Evolutionary conservation across 140 eudicot genomes (phyloP).

Genomic region (Artemisia princeps): DNA sequence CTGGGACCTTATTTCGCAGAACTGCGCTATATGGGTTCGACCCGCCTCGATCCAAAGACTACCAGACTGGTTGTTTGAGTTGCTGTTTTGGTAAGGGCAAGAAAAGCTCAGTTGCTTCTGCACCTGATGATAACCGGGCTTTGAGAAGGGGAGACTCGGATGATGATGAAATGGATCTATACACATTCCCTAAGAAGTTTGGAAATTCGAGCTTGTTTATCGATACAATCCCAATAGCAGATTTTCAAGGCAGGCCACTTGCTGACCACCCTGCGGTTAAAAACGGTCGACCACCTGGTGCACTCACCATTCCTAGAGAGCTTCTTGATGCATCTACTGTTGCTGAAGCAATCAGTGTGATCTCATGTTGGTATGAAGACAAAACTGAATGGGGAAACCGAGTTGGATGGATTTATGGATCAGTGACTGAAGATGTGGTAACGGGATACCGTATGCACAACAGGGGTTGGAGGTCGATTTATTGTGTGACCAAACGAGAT

Average conservation of each 20-base stretch:
- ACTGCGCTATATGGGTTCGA: constrained; percentile 82
- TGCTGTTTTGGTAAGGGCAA: constrained; percentile 56
- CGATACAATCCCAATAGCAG: constrained; percentile 82
- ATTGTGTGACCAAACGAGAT: constrained; percentile 87
- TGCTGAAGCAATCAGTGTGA: constrained; percentile 87
- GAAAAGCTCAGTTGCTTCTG: constrained; percentile 40
- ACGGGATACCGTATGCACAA: constrained; percentile 94
- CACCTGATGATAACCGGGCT: constrained; percentile 52
- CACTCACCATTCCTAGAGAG: constrained; percentile 75
- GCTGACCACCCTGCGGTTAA: constrained; percentile 91
- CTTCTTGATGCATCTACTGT: constrained; percentile 86
- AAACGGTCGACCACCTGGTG: constrained; percentile 87
- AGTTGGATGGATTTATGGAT: constrained; percentile 94
- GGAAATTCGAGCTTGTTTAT: constrained; percentile 70
- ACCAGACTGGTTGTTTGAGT: constrained; percentile 43
- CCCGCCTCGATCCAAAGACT: constrained; percentile 76
- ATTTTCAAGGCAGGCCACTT: constrained; percentile 90
- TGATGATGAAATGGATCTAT: constrained; percentile 61
- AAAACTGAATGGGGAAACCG: constrained; percentile 95
- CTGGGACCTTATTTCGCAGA: constrained; percentile 81
- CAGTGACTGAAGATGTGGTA: constrained; percentile 90
- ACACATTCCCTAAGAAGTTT: constrained; percentile 59
- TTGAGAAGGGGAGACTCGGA: constrained; percentile 69
- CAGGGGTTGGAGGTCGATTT: constrained; percentile 81
- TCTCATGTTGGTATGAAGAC: constrained; percentile 88